Conservation (phyloP, 1,284 basidiomycete genomes). For the Gymnopus androsaceus region DNA sequence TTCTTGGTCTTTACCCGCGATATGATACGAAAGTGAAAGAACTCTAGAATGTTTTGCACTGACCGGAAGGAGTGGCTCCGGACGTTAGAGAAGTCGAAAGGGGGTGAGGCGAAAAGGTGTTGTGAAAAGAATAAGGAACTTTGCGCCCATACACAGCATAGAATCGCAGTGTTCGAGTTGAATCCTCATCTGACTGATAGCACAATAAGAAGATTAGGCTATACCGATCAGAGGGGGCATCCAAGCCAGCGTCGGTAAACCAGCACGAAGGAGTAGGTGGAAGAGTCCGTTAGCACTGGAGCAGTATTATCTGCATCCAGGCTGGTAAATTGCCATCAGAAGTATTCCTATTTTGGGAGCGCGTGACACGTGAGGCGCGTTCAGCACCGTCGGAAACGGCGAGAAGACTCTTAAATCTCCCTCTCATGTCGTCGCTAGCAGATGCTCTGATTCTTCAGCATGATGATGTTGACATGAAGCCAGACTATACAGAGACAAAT, state of each 20-base stretch:
- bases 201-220: too few species aligned
- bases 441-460: slow-evolving; percentile 37
- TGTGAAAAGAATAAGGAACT: neutral
- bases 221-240: too few species aligned
- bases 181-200: too few species aligned
- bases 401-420: too few species aligned
- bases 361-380: neutral
- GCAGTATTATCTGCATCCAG: neutral
- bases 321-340: neutral
- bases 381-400: neutral
- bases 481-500: slow-evolving; percentile 22
- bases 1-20: slow-evolving; percentile 4
- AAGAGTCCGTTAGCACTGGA: neutral
- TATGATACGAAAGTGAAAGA: too few species aligned
- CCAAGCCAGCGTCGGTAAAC: too few species aligned
- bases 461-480: slow-evolving; percentile 46
- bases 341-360: neutral
- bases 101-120: slow-evolving; percentile 1
- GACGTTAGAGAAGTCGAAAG: too few species aligned
- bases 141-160: slow-evolving; percentile 10
- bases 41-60: slow-evolving; percentile 5
- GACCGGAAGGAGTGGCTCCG: too few species aligned
- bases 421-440: slow-evolving; percentile 32
- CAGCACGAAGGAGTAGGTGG: neutral
- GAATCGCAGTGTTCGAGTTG: too few species aligned